Base-by-base conservation (phyloP, 2,329 filamentous ascomycete species). In the Paraphoma sp. region DNA sequence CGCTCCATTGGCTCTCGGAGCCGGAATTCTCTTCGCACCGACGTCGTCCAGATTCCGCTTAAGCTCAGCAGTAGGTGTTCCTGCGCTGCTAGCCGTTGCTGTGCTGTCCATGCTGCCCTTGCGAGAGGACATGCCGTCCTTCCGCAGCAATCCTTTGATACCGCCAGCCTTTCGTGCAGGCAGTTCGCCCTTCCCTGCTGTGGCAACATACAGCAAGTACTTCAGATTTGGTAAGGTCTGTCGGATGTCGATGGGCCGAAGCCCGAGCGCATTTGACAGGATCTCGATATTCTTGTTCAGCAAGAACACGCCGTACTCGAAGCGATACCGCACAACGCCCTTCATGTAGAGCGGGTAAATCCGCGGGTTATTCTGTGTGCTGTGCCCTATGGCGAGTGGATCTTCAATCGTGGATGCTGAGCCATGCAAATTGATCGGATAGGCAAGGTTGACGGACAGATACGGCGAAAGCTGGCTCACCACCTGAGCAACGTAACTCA, bases 221-320 rank as follows among this genome's bases (percentile, higher is more conserved):
- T 97, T 96, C 9, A 99, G 81, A 71, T 99, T 99, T 1, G 94
- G 93, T 6, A 98, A 80, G 0, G 94, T 96, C 65, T 98, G 92
- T 4, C 95, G 86, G 16, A 97, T 92, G 70, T 99, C 95, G 60
- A 97, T 84, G 1, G 96, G 88, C 45, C 89, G 88, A 11, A 97
- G 80, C 0, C 89, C 89, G 63, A 93, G 88, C 1, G 81, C 78
- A 57, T 82, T 84, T 17, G 78, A 78, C 10, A 90, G 73, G 46
- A 88, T 82, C 65, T 98, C 93, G 53, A 99, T 93, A 71, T 98
- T 83, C 78, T 98, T 97, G 80, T 98, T 98, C 12, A 99, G 84
- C n/a, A 98, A 81, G 69, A 98, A 99, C 72, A 97, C 95, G 10
- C 84, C 95, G 74, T 98, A 99, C 68, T 98, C 94, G 76, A 98